Percentiles rank a stretch among this genome's conserved stretches.
Evolutionary conservation across 805 yeast species (phyloP).

Genomic region (Candida oleophila): DNA sequence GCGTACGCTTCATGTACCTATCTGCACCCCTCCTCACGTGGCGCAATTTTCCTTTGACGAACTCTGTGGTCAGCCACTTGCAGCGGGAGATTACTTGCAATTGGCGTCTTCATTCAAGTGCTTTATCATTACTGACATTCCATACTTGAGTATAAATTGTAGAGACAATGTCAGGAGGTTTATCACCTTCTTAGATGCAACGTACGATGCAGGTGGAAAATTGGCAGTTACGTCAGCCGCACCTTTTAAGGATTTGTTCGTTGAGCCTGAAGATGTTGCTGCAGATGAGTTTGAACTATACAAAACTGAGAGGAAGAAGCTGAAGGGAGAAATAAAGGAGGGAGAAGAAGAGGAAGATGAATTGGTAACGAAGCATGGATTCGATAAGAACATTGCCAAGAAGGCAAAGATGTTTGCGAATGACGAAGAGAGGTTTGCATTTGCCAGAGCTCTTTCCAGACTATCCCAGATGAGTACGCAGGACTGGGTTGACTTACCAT

Average conservation of each 20-base stretch:
- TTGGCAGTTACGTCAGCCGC: slow-evolving; percentile 89
- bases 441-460: slow-evolving; percentile 91
- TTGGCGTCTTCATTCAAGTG: slow-evolving; percentile 74
- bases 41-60: slow-evolving; percentile 88
- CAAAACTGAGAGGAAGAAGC: slow-evolving; percentile 35
- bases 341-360: slow-evolving; percentile 52
- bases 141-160: slow-evolving; percentile 71
- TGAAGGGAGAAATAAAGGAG: slow-evolving; percentile 30
- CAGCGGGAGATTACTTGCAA: slow-evolving; percentile 92
- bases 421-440: slow-evolving; percentile 95
- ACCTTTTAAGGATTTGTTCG: slow-evolving; percentile 80
- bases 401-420: slow-evolving; percentile 78
- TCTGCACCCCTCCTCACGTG: slow-evolving; percentile 71
- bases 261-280: slow-evolving; percentile 67
- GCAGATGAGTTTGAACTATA: slow-evolving; percentile 47
- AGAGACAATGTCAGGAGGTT: slow-evolving; percentile 88
- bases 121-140: slow-evolving; percentile 90
- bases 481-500: slow-evolving; percentile 72
- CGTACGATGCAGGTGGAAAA: slow-evolving; percentile 86
- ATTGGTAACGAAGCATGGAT: slow-evolving; percentile 73
- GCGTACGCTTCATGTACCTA: slow-evolving; percentile 72
- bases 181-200: slow-evolving; percentile 93
- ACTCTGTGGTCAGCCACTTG: slow-evolving; percentile 81
- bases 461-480: slow-evolving; percentile 90
- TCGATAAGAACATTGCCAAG: slow-evolving; percentile 67